Percentiles rank a stretch among this genome's conserved stretches.
These are phyloP conservation scores for Penicillium vulpinum DNA, from an alignment of 2,329 filamentous ascomycete species.

Conservation along the genomic window DNA sequence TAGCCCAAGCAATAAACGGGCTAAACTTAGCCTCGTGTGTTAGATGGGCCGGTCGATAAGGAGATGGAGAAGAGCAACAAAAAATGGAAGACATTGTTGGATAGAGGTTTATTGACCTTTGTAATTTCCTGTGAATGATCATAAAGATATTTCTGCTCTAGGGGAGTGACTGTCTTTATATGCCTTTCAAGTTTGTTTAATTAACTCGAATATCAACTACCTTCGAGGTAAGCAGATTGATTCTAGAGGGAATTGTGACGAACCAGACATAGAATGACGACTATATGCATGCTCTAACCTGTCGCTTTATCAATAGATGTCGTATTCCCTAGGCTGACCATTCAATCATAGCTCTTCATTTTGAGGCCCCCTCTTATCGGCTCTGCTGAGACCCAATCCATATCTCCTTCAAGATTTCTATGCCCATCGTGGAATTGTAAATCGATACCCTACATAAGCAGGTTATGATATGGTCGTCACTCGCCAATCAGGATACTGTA, in stretches of 20 bases:
- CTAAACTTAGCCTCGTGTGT: constrained; percentile 1
- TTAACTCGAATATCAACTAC: neutral
- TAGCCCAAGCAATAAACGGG: neutral
- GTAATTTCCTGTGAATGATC: no score
- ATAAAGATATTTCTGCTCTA: neutral
- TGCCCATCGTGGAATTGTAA: neutral
- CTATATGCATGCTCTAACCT: neutral
- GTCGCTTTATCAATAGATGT: neutral
- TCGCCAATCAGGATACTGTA: neutral
- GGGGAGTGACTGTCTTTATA: neutral
- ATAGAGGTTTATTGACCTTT: neutral
- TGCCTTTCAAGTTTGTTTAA: neutral
- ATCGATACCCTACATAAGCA: no score
- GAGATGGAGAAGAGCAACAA: neutral
- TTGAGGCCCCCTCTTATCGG: constrained; percentile 6
- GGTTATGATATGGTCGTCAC: neutral
- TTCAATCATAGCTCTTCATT: constrained; percentile 1
- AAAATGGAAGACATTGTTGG: constrained; percentile 3
- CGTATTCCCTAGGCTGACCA: neutral
- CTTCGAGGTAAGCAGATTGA: neutral
- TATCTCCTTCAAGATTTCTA: neutral
- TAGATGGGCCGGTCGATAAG: neutral
- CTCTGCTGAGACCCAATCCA: neutral
- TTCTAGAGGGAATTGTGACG: neutral
- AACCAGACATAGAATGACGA: neutral